Evolutionary conservation across 2,329 filamentous ascomycete genomes (phyloP).

Genomic region (Arthrobotrys musiformis): DNA sequence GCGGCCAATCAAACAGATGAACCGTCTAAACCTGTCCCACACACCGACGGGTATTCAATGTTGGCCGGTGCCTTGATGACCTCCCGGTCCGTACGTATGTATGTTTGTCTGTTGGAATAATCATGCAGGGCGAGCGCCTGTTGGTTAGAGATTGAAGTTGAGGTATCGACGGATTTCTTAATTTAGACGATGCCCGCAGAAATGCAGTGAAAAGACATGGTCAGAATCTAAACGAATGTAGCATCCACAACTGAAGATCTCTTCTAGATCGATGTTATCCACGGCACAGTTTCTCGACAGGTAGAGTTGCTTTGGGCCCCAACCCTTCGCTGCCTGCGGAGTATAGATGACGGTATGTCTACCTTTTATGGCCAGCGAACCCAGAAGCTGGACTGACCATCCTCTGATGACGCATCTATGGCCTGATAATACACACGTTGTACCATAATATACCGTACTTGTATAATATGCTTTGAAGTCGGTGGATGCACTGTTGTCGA

Average conservation of each 20-base stretch:
- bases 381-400: neutral
- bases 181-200: neutral
- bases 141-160: neutral
- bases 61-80: neutral
- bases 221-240: neutral
- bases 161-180: neutral
- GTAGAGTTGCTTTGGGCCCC: too few relatives aligned
- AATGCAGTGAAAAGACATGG: neutral
- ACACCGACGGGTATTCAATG: neutral
- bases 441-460: too few relatives aligned
- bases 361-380: too few relatives aligned
- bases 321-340: too few relatives aligned
- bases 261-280: too few relatives aligned
- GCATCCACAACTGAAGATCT: too few relatives aligned
- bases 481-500: neutral
- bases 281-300: too few relatives aligned
- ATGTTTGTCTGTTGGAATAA: constrained; percentile 18
- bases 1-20: constrained; percentile 11
- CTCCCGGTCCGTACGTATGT: neutral
- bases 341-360: too few relatives aligned
- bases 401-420: neutral
- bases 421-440: neutral
- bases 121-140: constrained; percentile 16
- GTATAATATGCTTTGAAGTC: neutral
- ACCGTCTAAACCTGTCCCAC: neutral